Evolutionary conservation across 441 rosid species (phyloP).

Genomic region (Croton setiger): DNA sequence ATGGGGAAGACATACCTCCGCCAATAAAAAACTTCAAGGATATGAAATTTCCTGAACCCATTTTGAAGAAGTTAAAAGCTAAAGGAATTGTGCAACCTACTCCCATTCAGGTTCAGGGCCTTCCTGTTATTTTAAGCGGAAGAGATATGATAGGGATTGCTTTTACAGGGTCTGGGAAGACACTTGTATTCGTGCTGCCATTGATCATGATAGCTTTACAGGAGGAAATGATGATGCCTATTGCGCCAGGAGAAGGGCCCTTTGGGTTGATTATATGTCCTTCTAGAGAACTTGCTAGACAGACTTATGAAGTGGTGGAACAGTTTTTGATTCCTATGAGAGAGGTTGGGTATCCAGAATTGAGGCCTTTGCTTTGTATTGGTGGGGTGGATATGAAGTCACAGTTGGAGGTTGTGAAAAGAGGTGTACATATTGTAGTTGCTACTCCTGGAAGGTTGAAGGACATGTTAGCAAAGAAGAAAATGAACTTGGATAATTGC

Average conservation of each 20-base stretch:
- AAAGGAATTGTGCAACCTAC: constrained; percentile 97
- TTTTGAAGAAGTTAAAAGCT: constrained; percentile 62
- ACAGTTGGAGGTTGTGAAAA: constrained; percentile 78
- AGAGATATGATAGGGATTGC: constrained; percentile 93
- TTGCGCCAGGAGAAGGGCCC: constrained; percentile 70
- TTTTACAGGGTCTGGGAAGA: constrained; percentile 78
- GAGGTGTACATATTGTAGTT: constrained; percentile 85
- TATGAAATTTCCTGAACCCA: constrained; percentile 75
- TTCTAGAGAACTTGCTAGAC: constrained; percentile 80
- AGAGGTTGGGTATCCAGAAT: constrained; percentile 60
- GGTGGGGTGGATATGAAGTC: constrained; percentile 93
- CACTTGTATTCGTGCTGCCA: constrained; percentile 71
- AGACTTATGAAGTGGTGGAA: constrained; percentile 85
- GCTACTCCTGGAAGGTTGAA: constrained; percentile 91
- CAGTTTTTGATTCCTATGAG: constrained; percentile 61
- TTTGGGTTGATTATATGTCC: constrained; percentile 71
- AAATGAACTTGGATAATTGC: constrained; percentile 80
- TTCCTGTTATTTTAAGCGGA: constrained; percentile 76
- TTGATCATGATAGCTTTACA: constrained; percentile 72
- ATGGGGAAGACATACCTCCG: constrained; percentile 83
- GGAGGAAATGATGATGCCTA: constrained; percentile 81
- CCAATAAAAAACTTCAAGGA: constrained; percentile 77
- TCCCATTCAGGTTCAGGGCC: constrained; percentile 92
- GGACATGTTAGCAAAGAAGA: constrained; percentile 94
- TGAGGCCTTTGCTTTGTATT: constrained; percentile 77